phyloP scores from a whole-genome alignment of 352 stramenopile species.

The Globisporangium heterothallicum region DNA sequence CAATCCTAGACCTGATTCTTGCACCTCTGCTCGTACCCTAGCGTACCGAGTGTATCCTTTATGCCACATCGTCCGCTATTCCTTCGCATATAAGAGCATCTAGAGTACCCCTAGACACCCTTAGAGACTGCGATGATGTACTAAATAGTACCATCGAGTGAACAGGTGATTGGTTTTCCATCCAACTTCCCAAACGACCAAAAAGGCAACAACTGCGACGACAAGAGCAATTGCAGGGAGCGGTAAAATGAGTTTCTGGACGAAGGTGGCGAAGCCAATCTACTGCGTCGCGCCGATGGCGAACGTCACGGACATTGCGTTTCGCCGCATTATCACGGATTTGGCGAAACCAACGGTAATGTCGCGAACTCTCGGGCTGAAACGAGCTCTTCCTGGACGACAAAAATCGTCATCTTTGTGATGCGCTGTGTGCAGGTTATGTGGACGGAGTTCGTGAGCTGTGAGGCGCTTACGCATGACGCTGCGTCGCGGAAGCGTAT shows the following conservation, averaged over 20 bases:
- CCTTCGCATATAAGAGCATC: not conserved
- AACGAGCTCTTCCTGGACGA: not conserved
- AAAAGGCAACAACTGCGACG: not conserved
- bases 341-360: slow-evolving; percentile 65
- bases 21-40: not conserved
- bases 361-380: not conserved
- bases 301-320: slow-evolving; percentile 76
- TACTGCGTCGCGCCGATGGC: slow-evolving; percentile 83
- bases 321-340: slow-evolving; percentile 66
- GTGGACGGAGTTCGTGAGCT: slow-evolving; percentile 87
- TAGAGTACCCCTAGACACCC: slow-evolving; percentile 1
- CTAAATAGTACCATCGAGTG: not conserved
- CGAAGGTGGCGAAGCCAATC: slow-evolving; percentile 49
- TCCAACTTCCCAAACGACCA: not conserved
- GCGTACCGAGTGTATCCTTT: slow-evolving; percentile 2
- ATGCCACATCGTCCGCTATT: slow-evolving; percentile 3
- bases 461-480: slow-evolving; percentile 71
- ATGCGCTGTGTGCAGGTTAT: slow-evolving; percentile 29
- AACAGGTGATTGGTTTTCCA: not conserved
- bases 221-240: too few species aligned
- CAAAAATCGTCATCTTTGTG: not conserved
- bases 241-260: slow-evolving; percentile 54
- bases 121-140: slow-evolving; percentile 6
- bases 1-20: not conserved
- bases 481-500: slow-evolving; percentile 53